Conservation (phyloP, 176 grass and related monocot species). For the Bonia amplexicaulis region DNA sequence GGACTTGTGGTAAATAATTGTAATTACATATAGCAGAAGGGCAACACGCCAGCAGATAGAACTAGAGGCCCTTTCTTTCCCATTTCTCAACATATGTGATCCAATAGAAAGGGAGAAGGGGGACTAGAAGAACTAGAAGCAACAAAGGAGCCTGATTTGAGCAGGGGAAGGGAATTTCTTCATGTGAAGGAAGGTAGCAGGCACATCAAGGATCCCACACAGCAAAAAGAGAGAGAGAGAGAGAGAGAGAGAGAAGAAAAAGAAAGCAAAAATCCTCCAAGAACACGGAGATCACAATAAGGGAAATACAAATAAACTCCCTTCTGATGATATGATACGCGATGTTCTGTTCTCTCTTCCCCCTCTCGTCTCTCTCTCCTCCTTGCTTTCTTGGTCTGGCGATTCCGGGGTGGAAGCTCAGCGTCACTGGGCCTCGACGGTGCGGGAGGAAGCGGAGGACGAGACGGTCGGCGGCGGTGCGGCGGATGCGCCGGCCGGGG, state of each 20-base stretch:
- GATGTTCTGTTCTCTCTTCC: background rate
- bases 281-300: constrained; percentile 26
- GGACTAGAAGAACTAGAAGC: background rate
- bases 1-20: background rate
- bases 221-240: background rate
- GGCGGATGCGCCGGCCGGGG: background rate
- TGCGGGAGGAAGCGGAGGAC: constrained; percentile 31
- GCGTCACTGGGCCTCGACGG: constrained; percentile 65
- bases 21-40: constrained; percentile 19
- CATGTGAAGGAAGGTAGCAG: background rate
- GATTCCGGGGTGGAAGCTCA: background rate
- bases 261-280: background rate
- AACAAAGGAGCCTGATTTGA: background rate
- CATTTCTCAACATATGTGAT: background rate
- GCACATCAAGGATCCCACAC: constrained; percentile 9
- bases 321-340: constrained; percentile 19
- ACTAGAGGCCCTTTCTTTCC: constrained; percentile 9
- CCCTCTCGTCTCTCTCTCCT: background rate
- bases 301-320: constrained; percentile 34
- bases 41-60: background rate
- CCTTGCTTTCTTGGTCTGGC: background rate
- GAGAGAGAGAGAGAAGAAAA: background rate
- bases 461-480: constrained; percentile 6
- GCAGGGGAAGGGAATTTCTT: constrained; percentile 2
- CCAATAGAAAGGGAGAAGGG: background rate